Evolutionary conservation across 345 rosid species (phyloP).

Genomic region (Citropsis articulata): DNA sequence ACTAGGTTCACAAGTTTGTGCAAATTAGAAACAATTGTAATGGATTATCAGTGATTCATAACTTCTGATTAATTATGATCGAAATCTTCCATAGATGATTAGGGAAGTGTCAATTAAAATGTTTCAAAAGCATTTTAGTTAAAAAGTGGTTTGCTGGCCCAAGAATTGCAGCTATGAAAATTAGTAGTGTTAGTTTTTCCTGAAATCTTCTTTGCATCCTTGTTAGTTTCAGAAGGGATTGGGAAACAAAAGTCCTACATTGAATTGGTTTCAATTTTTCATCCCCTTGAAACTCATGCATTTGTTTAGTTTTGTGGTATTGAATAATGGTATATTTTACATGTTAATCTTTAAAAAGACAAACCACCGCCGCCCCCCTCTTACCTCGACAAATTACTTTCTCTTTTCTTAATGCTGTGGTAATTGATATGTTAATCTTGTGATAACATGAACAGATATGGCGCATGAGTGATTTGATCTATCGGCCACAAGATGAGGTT

Average conservation of each 20-base stretch:
- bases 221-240: neutral
- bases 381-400: no score
- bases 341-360: neutral
- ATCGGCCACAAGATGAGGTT: conserved; percentile 90
- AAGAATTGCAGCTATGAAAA: neutral
- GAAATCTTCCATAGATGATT: neutral
- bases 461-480: conserved; percentile 87
- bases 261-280: neutral
- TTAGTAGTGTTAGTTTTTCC: neutral
- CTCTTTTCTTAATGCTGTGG: neutral
- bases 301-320: neutral
- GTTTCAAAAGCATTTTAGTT: neutral
- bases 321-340: neutral
- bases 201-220: neutral
- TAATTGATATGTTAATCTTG: neutral
- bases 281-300: neutral
- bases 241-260: neutral
- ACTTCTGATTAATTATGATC: neutral
- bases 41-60: neutral
- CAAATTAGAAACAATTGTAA: no score
- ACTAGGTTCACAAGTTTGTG: neutral
- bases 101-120: neutral
- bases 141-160: neutral
- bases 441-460: conserved; percentile 57
- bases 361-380: no score